Conservation (phyloP, 768 basidiomycete genomes). For the Podaxis sp. region DNA sequence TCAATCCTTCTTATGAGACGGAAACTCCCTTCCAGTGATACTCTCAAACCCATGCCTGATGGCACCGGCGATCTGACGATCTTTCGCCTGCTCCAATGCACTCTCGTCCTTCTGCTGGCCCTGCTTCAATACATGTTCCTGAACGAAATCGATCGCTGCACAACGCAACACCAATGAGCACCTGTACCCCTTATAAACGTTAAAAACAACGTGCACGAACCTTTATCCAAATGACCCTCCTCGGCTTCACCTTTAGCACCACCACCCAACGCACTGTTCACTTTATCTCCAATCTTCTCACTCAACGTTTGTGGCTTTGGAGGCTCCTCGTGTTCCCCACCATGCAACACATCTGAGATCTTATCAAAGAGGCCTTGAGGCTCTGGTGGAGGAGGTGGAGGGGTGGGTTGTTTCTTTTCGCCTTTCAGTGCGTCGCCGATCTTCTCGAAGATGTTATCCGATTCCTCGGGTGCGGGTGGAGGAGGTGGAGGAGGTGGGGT, state of each 20-base stretch:
- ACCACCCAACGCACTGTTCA: slow-evolving; percentile 25
- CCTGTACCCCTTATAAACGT: not conserved
- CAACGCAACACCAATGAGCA: not conserved
- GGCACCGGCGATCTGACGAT: slow-evolving; percentile 35
- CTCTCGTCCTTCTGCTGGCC: slow-evolving; percentile 37
- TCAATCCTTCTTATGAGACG: slow-evolving; percentile 6
- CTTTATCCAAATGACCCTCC: slow-evolving; percentile 30
- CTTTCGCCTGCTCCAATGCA: slow-evolving; percentile 38
- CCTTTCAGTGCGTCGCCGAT: slow-evolving; percentile 13
- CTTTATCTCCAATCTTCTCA: slow-evolving; percentile 15
- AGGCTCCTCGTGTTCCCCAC: slow-evolving; percentile 15
- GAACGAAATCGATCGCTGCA: slow-evolving; percentile 38
- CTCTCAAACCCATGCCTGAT: slow-evolving; percentile 29
- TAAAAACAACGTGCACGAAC: slow-evolving; percentile 18
- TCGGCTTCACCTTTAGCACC: slow-evolving; percentile 23
- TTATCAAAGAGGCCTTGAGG: slow-evolving; percentile 15
- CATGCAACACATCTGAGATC: slow-evolving; percentile 12
- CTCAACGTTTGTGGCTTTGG: slow-evolving; percentile 14
- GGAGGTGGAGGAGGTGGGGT: slow-evolving; percentile 9
- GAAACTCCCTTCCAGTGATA: slow-evolving; percentile 32
- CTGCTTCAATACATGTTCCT: slow-evolving; percentile 37
- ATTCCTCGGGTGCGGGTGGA: slow-evolving; percentile 8
- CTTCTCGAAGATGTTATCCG: slow-evolving; percentile 16
- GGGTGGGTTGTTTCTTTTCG: slow-evolving; percentile 10
- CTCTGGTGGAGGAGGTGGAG: slow-evolving; percentile 15